A percentile compares a stretch with the other conserved stretches of the same genome.
Conservation (phyloP, 169 alveolate species). For the Besnoitia besnoiti region DNA sequence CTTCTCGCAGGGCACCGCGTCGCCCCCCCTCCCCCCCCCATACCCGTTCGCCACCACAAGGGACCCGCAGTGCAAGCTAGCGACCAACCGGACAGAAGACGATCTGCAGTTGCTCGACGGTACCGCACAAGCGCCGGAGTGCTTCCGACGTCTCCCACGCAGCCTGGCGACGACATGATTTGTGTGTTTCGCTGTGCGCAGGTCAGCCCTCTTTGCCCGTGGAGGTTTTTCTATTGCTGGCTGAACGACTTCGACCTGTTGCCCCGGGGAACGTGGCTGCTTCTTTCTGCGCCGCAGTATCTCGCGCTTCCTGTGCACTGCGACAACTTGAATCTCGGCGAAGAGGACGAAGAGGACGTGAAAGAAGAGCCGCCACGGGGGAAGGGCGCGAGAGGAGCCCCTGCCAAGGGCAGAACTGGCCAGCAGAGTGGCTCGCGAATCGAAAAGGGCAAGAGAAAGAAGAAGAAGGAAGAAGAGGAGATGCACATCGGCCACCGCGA, state of each 20-base stretch:
- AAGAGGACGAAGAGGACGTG: slow-evolving; percentile 25
- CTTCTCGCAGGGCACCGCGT: too few relatives aligned
- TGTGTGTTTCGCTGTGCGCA: neutral
- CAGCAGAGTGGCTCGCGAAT: neutral
- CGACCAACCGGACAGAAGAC: too few relatives aligned
- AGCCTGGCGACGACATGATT: too few relatives aligned
- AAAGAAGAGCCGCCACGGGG: neutral
- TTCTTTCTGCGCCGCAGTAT: slow-evolving; percentile 70
- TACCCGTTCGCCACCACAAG: too few relatives aligned
- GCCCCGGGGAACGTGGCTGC: slow-evolving; percentile 74
- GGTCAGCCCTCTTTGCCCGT: slow-evolving; percentile 56
- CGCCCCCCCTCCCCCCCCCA: too few relatives aligned
- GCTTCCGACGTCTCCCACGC: too few relatives aligned
- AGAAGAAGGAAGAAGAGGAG: slow-evolving; percentile 27
- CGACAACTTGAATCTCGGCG: slow-evolving; percentile 49
- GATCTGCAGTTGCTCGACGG: too few relatives aligned
- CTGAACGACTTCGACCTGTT: slow-evolving; percentile 72
- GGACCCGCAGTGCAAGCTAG: too few relatives aligned
- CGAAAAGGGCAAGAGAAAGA: neutral
- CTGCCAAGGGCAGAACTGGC: neutral
- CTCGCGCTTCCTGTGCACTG: slow-evolving; percentile 74
- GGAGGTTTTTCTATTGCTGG: slow-evolving; percentile 73
- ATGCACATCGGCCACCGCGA: slow-evolving; percentile 37
- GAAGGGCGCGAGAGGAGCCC: neutral
- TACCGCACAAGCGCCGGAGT: too few relatives aligned